phyloP scores from a whole-genome alignment of 139 green algal genomes.

The Auxenochlorella pyrenoidosa region DNA sequence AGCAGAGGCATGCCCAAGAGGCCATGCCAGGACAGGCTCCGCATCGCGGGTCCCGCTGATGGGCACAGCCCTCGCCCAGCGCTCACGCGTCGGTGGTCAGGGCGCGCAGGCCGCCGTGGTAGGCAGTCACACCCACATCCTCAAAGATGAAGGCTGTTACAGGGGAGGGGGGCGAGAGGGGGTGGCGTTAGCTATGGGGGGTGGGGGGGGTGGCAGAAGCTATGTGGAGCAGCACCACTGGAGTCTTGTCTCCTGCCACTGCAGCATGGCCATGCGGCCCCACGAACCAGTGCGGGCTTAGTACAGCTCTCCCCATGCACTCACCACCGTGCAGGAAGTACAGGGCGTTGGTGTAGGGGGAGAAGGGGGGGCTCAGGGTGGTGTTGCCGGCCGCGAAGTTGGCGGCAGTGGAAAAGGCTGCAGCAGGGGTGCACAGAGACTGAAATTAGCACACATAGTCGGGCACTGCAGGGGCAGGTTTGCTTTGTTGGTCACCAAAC shows the following conservation, averaged over 20 bases:
- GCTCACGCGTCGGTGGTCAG: slow-evolving; percentile 23
- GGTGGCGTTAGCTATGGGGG: background rate
- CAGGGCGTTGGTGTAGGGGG: slow-evolving; percentile 57
- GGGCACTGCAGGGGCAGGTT: too few species aligned
- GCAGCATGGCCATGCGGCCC: too few species aligned
- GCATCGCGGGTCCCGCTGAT: too few species aligned
- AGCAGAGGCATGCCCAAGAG: too few species aligned
- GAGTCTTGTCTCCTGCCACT: too few species aligned
- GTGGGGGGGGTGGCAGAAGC: too few species aligned
- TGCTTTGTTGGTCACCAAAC: too few species aligned
- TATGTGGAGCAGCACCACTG: too few species aligned
- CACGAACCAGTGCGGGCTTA: background rate
- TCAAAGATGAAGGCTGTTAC: slow-evolving; percentile 65
- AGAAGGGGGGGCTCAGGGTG: slow-evolving; percentile 53
- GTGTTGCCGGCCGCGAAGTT: slow-evolving; percentile 47
- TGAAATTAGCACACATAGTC: too few species aligned
- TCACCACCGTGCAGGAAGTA: slow-evolving; percentile 57
- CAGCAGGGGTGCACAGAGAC: too few species aligned
- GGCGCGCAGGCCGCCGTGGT: slow-evolving; percentile 44
- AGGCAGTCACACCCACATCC: slow-evolving; percentile 68
- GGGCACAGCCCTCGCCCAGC: too few species aligned
- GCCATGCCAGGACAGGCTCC: too few species aligned
- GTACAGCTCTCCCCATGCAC: background rate
- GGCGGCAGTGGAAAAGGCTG: slow-evolving; percentile 50
- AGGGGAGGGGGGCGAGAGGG: background rate